A percentile compares a stretch with the other conserved stretches of the same genome.
Conservation (phyloP, 2,329 filamentous ascomycete species). For the Podosphaera aphanis region DNA sequence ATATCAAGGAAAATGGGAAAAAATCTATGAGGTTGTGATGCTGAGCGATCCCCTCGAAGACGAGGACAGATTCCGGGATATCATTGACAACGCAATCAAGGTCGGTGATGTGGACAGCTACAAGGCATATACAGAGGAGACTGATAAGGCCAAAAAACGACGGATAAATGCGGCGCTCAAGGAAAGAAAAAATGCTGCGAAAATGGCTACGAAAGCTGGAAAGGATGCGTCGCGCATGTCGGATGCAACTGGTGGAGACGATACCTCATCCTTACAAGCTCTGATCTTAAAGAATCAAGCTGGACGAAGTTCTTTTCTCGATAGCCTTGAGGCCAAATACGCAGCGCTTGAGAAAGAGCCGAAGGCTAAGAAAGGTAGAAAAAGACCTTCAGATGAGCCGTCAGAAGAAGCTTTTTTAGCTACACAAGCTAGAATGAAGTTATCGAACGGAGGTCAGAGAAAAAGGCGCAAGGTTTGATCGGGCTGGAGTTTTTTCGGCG, state of each 20-base stretch:
- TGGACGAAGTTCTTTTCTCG: slow-evolving; percentile 40
- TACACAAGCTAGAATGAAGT: slow-evolving; percentile 22
- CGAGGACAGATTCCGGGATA: slow-evolving; percentile 58
- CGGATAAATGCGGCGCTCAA: slow-evolving; percentile 39
- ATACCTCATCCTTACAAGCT: slow-evolving; percentile 33
- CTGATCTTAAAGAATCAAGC: slow-evolving; percentile 52
- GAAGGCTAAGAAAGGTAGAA: slow-evolving; percentile 25
- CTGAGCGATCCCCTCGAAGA: slow-evolving; percentile 64
- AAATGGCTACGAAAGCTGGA: slow-evolving; percentile 33
- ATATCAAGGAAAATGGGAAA: slow-evolving; percentile 50
- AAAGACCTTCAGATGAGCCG: slow-evolving; percentile 36
- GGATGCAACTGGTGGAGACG: slow-evolving; percentile 19
- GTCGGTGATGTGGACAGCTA: slow-evolving; percentile 42
- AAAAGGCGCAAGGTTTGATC: slow-evolving; percentile 3
- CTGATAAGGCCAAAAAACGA: slow-evolving; percentile 34
- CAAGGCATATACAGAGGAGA: slow-evolving; percentile 48
- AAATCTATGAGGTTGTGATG: slow-evolving; percentile 65
- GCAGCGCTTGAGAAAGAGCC: slow-evolving; percentile 20
- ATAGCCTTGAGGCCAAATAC: slow-evolving; percentile 59
- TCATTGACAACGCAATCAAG: slow-evolving; percentile 63
- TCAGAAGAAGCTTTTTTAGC: slow-evolving; percentile 37
- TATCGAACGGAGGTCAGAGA: slow-evolving; percentile 3
- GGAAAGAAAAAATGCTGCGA: slow-evolving; percentile 53
- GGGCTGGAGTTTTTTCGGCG: not conserved
- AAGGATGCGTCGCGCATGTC: slow-evolving; percentile 41